Base-by-base conservation (phyloP, 140 eudicot genomes). In the Artemisia princeps region DNA sequence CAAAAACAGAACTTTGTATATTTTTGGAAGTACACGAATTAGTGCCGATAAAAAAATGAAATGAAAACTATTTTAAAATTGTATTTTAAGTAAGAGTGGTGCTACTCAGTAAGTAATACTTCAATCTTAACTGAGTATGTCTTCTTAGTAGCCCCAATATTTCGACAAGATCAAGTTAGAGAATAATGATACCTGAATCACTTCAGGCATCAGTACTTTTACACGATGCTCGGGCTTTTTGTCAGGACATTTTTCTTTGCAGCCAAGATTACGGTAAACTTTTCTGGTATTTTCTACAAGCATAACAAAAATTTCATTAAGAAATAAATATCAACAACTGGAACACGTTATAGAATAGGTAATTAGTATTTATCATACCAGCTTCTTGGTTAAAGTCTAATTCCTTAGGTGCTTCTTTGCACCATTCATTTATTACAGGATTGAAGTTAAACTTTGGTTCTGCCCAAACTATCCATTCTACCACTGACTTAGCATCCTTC, bases 401-500 rank as follows among this genome's bases (percentile, higher is more conserved):
- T 72, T 90, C 97, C 69, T 84, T 90, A 17, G 97, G 97, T 58
- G 95, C 83, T 82, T 90, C 97, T 74, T 83, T 90, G 78, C 97
- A 90, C 97, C 97, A 90, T 79, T 90, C 97, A 64, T 90, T 90
- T 45, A 90, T 84, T 77, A 90, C 81, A 33, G 95, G 94, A 71
- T 84, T 83, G 78, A 90, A 90, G 73, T 87, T 71, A 66, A 80
- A 90, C 63, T 87, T 90, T 0, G 97, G 97, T 78, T 90, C 97
- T 54, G 95, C 95, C 95, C 97, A 90, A 49, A 87, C 90, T 68
- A 90, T 83, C 97, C 97, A 87, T 69, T 90, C 94, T 30, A 90
- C 95, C 66, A 90, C 71, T 44, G 88, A 78, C 80, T 90, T 90
- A 13, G 97, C 97, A 77, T 84, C 87, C 76, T 87, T 90, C 76